These are phyloP conservation scores for Salix koriyanagi DNA, from an alignment of 345 rosid genomes.

Conservation along the genomic window DNA sequence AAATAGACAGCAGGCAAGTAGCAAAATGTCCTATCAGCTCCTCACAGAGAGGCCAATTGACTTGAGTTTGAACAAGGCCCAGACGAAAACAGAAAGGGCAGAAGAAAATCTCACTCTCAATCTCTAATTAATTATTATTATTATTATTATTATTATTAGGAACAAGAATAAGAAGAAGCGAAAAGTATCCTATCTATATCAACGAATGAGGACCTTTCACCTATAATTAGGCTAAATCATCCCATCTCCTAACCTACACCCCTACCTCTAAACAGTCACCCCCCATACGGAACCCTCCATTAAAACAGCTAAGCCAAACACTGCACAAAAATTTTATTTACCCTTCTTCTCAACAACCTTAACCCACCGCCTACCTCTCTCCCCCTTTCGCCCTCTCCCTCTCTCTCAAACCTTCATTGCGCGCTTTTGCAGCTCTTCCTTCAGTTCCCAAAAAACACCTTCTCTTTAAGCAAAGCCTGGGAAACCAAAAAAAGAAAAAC, in stretches of 20 bases:
- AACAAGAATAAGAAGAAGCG: too few species aligned
- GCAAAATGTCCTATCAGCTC: neutral
- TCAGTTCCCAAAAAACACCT: neutral
- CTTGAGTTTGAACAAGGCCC: neutral
- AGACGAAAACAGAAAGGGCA: neutral
- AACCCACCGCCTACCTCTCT: slow-evolving; percentile 20
- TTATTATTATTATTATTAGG: too few species aligned
- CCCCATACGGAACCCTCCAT: neutral
- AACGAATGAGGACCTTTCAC: slow-evolving; percentile 13
- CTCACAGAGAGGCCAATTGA: neutral
- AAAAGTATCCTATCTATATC: neutral
- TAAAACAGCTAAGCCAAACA: neutral
- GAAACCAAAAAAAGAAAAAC: neutral
- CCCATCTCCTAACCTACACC: slow-evolving; percentile 13
- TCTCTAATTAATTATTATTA: neutral
- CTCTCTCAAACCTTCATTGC: slow-evolving; percentile 4
- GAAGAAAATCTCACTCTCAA: neutral
- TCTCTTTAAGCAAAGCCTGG: neutral
- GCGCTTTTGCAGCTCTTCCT: slow-evolving; percentile 9
- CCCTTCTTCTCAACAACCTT: slow-evolving; percentile 28
- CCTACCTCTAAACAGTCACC: slow-evolving; percentile 1
- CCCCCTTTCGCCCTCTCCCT: neutral
- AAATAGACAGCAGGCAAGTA: neutral
- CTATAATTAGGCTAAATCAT: slow-evolving; percentile 28
- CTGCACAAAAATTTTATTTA: neutral